phyloP scores from a whole-genome alignment of 108 stramenopile species.

The Nitzschia inconspicua region DNA sequence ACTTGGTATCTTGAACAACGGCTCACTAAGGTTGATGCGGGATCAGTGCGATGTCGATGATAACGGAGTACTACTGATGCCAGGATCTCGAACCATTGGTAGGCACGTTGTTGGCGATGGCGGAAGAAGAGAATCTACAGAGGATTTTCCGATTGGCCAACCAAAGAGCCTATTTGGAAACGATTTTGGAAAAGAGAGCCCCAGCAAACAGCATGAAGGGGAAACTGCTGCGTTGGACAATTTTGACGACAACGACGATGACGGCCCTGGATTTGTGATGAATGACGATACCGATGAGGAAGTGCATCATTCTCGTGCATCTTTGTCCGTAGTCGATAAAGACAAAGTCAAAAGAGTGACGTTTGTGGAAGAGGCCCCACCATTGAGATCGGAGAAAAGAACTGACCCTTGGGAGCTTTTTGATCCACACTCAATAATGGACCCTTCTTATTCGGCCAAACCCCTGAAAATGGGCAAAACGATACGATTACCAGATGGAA shows the following conservation, averaged over 20 bases:
- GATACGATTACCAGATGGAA: constrained; percentile 64
- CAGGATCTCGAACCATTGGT: constrained; percentile 24
- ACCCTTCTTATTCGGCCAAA: constrained; percentile 22
- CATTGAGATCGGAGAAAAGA: constrained; percentile 7
- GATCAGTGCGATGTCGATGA: constrained; percentile 48
- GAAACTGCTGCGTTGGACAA: constrained; percentile 5
- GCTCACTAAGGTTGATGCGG: constrained; percentile 29
- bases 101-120: background rate
- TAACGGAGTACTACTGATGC: constrained; percentile 54
- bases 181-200: too few relatives aligned
- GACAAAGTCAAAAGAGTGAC: constrained; percentile 20
- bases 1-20: constrained; percentile 26
- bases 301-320: constrained; percentile 6
- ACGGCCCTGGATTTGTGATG: constrained; percentile 33
- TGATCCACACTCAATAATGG: constrained; percentile 68
- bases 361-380: constrained; percentile 10
- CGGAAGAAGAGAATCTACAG: background rate
- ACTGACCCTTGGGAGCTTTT: constrained; percentile 80
- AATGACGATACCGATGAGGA: constrained; percentile 27
- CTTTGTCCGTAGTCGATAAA: background rate
- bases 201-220: background rate
- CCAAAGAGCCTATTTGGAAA: constrained; percentile 23
- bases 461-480: constrained; percentile 78
- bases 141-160: background rate
- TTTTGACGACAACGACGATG: constrained; percentile 34